Conservation (phyloP, 176 grass and related monocot species). For the Chloris gayana region DNA sequence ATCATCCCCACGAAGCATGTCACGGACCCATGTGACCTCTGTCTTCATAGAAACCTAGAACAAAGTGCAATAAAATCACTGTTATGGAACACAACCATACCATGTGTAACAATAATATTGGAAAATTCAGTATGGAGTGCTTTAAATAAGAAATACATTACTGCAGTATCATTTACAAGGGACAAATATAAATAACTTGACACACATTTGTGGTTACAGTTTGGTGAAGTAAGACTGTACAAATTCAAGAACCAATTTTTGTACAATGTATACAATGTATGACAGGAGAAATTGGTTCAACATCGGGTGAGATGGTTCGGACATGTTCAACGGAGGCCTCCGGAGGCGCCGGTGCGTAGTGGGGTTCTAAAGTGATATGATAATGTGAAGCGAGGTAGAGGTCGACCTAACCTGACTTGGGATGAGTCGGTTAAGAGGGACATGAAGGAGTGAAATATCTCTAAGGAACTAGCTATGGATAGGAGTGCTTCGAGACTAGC, state of each 20-base stretch:
- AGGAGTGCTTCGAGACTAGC: too few relatives aligned
- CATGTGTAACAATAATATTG: background rate
- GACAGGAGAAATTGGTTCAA: too few relatives aligned
- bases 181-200: background rate
- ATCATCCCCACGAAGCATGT: conserved; percentile 92
- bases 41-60: conserved; percentile 94
- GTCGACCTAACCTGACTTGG: too few relatives aligned
- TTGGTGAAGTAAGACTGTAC: background rate
- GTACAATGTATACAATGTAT: too few relatives aligned
- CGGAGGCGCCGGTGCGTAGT: too few relatives aligned
- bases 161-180: background rate
- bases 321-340: too few relatives aligned
- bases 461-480: too few relatives aligned
- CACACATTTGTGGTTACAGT: background rate
- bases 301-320: too few relatives aligned
- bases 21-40: conserved; percentile 92
- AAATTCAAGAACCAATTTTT: background rate
- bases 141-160: background rate
- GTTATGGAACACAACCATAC: background rate
- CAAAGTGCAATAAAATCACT: background rate
- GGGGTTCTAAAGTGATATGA: too few relatives aligned
- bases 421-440: too few relatives aligned
- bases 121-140: background rate
- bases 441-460: too few relatives aligned
- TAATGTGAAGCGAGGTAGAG: too few relatives aligned